A percentile compares a stretch with the other conserved stretches of the same genome.
phyloP scores from a whole-genome alignment of 306 rosid species.

The Cucumis sativus region DNA sequence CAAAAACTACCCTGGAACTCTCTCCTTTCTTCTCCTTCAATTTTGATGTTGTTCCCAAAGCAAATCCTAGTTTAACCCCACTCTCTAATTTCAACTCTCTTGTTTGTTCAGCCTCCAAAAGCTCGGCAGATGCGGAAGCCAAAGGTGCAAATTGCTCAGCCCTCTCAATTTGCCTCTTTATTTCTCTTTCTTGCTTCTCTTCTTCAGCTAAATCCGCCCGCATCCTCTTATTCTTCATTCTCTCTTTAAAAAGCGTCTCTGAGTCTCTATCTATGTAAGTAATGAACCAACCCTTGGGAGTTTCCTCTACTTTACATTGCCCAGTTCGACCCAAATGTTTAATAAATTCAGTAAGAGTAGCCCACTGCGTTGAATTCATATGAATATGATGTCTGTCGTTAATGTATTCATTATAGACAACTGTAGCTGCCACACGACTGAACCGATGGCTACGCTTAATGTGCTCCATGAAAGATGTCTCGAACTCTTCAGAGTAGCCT shows the following conservation, averaged over 20 bases:
- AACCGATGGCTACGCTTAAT: constrained; percentile 80
- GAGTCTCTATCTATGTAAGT: constrained; percentile 72
- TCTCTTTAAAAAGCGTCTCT: constrained; percentile 71
- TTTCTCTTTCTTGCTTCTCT: constrained; percentile 84
- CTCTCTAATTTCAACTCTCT: constrained; percentile 48
- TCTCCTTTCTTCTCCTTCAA: constrained; percentile 34
- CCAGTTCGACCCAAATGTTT: constrained; percentile 76
- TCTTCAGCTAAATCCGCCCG: constrained; percentile 67
- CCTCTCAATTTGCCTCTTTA: constrained; percentile 65
- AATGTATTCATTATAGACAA: constrained; percentile 81
- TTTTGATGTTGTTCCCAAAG: constrained; percentile 36
- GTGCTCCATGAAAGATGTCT: constrained; percentile 55
- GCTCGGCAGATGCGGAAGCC: constrained; percentile 21
- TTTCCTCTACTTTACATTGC: constrained; percentile 84
- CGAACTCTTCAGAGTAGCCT: constrained; percentile 81
- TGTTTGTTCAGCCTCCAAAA: constrained; percentile 17
- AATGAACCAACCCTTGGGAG: constrained; percentile 96
- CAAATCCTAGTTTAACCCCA: constrained; percentile 64
- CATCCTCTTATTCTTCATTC: constrained; percentile 56
- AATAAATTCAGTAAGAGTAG: constrained; percentile 70
- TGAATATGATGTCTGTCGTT: constrained; percentile 72
- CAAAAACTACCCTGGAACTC: constrained; percentile 35
- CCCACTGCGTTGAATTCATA: constrained; percentile 83
- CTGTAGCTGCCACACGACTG: constrained; percentile 87
- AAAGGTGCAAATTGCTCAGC: constrained; percentile 38